These are phyloP conservation scores for Barnettozyma pratensis DNA, from an alignment of 805 yeast genomes.

Conservation along the genomic window DNA sequence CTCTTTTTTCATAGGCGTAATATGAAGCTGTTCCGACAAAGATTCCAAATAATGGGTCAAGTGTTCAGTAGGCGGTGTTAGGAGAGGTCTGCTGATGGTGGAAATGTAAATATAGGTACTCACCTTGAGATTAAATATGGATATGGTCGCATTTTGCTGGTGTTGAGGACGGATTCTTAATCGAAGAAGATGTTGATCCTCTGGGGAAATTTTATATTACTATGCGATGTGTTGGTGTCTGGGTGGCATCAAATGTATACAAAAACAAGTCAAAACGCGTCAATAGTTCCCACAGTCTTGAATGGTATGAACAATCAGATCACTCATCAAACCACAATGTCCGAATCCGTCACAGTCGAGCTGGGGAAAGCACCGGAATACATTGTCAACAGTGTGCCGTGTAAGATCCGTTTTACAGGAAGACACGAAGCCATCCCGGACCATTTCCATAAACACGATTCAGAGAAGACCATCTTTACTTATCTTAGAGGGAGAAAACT, in stretches of 20 bases:
- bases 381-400: slow-evolving; percentile 23
- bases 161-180: not conserved
- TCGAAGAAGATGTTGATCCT: not conserved
- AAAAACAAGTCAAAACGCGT: not conserved
- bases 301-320: not conserved
- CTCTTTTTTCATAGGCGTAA: slow-evolving; percentile 55
- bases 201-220: not conserved
- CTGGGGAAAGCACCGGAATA: not conserved
- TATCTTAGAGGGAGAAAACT: slow-evolving; percentile 33
- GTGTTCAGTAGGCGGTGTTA: slow-evolving; percentile 27
- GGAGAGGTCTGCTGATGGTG: not conserved
- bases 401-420: slow-evolving; percentile 22
- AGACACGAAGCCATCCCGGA: slow-evolving; percentile 10
- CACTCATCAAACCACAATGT: not conserved
- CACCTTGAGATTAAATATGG: slow-evolving; percentile 24
- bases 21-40: slow-evolving; percentile 59
- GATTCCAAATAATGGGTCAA: slow-evolving; percentile 64
- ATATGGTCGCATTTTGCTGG: slow-evolving; percentile 5
- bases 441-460: slow-evolving; percentile 14
- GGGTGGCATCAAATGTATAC: not conserved
- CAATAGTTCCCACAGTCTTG: too few species aligned
- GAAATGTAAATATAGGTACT: not conserved
- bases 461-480: slow-evolving; percentile 13
- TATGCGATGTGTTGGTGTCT: not conserved
- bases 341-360: not conserved